These are phyloP conservation scores for Phylloporus scabripes DNA, from an alignment of 768 basidiomycete species.

Conservation along the genomic window DNA sequence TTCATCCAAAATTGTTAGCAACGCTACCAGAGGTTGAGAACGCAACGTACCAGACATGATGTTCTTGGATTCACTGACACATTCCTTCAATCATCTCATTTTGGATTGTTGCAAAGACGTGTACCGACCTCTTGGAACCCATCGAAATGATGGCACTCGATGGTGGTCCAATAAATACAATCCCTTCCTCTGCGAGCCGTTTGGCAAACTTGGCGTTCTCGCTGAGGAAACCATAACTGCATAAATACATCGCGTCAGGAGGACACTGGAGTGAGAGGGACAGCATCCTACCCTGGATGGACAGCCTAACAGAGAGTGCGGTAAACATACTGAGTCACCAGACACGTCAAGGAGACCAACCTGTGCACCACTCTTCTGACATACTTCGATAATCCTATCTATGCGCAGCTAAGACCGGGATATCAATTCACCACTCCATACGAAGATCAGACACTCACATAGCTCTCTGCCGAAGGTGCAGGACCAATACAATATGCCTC, in stretches of 20 bases:
- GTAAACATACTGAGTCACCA: neutral
- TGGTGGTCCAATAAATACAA: constrained; percentile 90
- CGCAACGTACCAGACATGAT: constrained; percentile 71
- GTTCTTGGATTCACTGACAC: constrained; percentile 83
- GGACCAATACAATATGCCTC: constrained; percentile 93
- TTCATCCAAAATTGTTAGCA: constrained; percentile 11
- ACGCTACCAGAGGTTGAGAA: neutral
- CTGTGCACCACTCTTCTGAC: constrained; percentile 78
- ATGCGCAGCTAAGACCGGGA: constrained; percentile 56
- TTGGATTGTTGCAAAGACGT: neutral
- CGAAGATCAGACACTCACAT: constrained; percentile 48
- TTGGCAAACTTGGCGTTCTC: constrained; percentile 85
- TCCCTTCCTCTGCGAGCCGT: constrained; percentile 65
- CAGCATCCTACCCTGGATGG: constrained; percentile 69
- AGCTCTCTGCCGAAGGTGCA: constrained; percentile 83
- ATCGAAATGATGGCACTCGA: constrained; percentile 84
- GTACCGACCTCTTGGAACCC: constrained; percentile 84
- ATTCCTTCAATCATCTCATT: neutral
- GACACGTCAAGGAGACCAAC: constrained; percentile 34
- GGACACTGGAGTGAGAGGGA: neutral
- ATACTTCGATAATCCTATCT: constrained; percentile 85
- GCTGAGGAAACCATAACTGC: constrained; percentile 83
- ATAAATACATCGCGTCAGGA: neutral
- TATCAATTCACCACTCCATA: constrained; percentile 1
- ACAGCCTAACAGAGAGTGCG: constrained; percentile 57